Evolutionary conservation across 2,329 filamentous ascomycete genomes (phyloP).

Genomic region (Phoma sp.): DNA sequence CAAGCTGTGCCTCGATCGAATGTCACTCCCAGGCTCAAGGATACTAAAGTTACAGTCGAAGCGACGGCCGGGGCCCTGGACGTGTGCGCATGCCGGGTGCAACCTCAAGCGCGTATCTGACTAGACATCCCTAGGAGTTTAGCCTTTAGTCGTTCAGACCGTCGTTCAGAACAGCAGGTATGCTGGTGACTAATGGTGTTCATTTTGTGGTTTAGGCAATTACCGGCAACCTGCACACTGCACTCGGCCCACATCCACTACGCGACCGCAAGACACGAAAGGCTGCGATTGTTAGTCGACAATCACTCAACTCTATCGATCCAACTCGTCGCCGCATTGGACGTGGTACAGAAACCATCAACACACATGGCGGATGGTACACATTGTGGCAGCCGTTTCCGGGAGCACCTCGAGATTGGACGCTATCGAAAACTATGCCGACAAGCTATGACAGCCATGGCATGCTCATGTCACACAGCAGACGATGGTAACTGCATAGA

Average conservation of each 20-base stretch:
- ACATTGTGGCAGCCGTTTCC: constrained; percentile 19
- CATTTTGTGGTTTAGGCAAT: neutral
- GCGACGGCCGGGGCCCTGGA: constrained; percentile 35
- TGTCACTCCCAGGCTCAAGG: constrained; percentile 43
- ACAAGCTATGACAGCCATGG: constrained; percentile 28
- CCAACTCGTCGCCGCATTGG: constrained; percentile 11
- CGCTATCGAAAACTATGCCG: constrained; percentile 15
- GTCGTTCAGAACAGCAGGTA: constrained; percentile 28
- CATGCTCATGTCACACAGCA: constrained; percentile 39
- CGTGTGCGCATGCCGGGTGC: constrained; percentile 31
- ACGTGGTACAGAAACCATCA: constrained; percentile 36
- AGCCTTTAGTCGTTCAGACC: constrained; percentile 44
- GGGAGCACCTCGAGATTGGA: constrained; percentile 30
- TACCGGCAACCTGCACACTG: neutral
- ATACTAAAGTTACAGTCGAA: constrained; percentile 27
- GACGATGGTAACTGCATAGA: constrained; percentile 14
- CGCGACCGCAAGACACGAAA: neutral
- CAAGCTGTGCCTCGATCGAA: constrained; percentile 39
- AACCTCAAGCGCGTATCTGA: constrained; percentile 15
- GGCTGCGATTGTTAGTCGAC: neutral
- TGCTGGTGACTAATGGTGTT: neutral
- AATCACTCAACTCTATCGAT: neutral
- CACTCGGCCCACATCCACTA: neutral
- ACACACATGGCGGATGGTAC: constrained; percentile 43
- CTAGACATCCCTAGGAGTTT: constrained; percentile 34